These are phyloP conservation scores for Aspergillus pseudoterreus DNA, from an alignment of 2,329 filamentous ascomycete species.

Conservation along the genomic window DNA sequence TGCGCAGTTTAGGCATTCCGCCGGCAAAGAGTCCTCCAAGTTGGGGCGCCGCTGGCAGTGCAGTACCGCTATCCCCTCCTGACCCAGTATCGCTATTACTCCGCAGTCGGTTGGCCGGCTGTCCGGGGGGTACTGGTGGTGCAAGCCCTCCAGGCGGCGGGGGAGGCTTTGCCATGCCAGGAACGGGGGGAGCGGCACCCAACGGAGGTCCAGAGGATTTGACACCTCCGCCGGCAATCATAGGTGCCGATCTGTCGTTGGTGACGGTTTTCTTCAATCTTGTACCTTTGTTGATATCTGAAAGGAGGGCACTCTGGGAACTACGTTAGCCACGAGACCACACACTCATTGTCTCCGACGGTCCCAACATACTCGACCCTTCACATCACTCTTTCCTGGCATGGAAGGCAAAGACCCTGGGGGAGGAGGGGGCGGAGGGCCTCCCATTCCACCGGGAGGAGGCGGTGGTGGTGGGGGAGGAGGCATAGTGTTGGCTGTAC, in stretches of 20 bases:
- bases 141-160: constrained; percentile 14
- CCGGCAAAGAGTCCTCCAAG: constrained; percentile 84
- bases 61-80: constrained; percentile 42
- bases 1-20: constrained; percentile 92
- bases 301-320: constrained; percentile 73
- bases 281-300: constrained; percentile 80
- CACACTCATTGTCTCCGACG: neutral
- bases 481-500: constrained; percentile 33
- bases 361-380: constrained; percentile 57
- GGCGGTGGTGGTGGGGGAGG: constrained; percentile 65
- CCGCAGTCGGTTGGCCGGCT: constrained; percentile 59
- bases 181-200: constrained; percentile 50
- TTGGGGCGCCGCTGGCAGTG: constrained; percentile 66
- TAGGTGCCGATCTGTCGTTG: constrained; percentile 86
- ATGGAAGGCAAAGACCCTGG: constrained; percentile 50
- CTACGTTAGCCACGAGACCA: constrained; percentile 14
- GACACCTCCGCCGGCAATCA: constrained; percentile 56
- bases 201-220: constrained; percentile 76
- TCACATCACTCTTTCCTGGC: constrained; percentile 53
- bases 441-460: constrained; percentile 53
- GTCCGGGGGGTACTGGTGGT: constrained; percentile 62
- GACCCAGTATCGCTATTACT: constrained; percentile 71
- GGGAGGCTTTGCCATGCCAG: constrained; percentile 20
- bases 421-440: constrained; percentile 63
- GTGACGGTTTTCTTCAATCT: constrained; percentile 80